Base-by-base conservation (phyloP, 2,329 filamentous ascomycete genomes). In the Aspergillus tamarii region DNA sequence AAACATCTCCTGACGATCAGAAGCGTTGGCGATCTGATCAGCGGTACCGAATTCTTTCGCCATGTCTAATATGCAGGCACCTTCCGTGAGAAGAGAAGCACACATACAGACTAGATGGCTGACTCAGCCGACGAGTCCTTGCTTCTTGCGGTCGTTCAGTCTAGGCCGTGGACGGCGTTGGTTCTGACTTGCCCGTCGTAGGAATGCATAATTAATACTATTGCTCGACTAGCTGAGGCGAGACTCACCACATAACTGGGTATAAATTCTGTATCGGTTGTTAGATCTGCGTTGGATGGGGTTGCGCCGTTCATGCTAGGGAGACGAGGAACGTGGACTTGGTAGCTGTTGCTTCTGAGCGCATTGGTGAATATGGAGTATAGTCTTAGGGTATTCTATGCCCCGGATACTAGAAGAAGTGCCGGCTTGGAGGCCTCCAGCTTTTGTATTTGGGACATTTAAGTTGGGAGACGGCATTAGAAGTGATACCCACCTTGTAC, bases 161-260 rank as follows among this genome's bases (percentile, higher is more conserved):
- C 45, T 45, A 66, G 43, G n/a, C 54, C 55, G 1, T 8, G 9
- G 6, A 66, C 53, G 16, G 52, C 59, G 16, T 66, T 62, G 14
- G 59, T 56, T 9, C 62, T 62, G n/a, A 66, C 57, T 26, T 66
- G 64, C 1, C 62, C 62, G 6, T 62, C 59, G 32, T 66, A 66
- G n/a, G 64, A 66, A 21, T 66, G 64, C 43, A 60, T 57, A 14
- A 64, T 36, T 8, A 62, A 57, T 12, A 62, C 19, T 8, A 66
- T 2, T 1, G 14, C 10, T 19, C 41, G 62, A n/a, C 64, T 57
- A 14, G 59, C 53, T 0, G 36, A 19, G 14, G 26, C 53, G 3
- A 66, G 45, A 14, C 30, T 26, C 23, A 45, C 32, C 19, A 61
- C 48, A 41, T 62, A 60, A n/a, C 7, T 14, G 57, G 54, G 59